Conservation (phyloP, 257 asterid genomes). For the Pogostemon cablin region DNA sequence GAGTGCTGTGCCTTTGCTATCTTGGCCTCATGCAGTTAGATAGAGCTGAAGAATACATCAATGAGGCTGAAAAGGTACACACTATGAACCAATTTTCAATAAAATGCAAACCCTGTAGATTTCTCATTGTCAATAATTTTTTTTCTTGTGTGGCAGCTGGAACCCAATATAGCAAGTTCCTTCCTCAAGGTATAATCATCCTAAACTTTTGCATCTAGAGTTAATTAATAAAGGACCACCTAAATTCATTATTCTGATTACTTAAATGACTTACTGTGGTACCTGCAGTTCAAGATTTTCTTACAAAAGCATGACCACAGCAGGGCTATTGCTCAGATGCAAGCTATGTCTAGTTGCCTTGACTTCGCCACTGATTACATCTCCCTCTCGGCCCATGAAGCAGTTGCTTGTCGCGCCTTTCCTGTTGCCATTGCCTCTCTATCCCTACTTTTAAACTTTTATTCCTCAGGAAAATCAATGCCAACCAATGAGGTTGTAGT, state of each 20-base stretch:
- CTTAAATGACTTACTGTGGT: constrained; percentile 20
- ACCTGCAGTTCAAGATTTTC: constrained; percentile 85
- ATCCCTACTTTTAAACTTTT: constrained; percentile 65
- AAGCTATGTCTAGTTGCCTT: constrained; percentile 87
- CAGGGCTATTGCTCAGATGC: constrained; percentile 79
- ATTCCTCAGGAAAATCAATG: constrained; percentile 69
- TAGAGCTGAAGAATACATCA: constrained; percentile 93
- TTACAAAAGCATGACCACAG: constrained; percentile 67
- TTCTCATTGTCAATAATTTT: constrained; percentile 25
- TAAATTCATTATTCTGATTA: constrained; percentile 21
- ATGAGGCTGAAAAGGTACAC: constrained; percentile 93
- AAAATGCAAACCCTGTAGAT: constrained; percentile 11
- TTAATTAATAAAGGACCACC: constrained; percentile 19
- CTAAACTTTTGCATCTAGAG: constrained; percentile 12
- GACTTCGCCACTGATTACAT: constrained; percentile 94
- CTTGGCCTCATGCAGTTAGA: constrained; percentile 82
- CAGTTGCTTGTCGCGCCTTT: constrained; percentile 73
- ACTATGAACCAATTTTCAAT: constrained; percentile 24
- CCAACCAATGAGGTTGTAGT: constrained; percentile 76
- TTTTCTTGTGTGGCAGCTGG: constrained; percentile 67
- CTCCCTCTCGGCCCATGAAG: constrained; percentile 91
- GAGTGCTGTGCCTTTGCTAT: constrained; percentile 89
- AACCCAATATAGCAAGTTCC: constrained; percentile 81
- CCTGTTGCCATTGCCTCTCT: constrained; percentile 81
- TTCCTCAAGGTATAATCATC: constrained; percentile 80